phyloP scores from a whole-genome alignment of 169 alveolate species.

The Cryptosporidium parvum region DNA sequence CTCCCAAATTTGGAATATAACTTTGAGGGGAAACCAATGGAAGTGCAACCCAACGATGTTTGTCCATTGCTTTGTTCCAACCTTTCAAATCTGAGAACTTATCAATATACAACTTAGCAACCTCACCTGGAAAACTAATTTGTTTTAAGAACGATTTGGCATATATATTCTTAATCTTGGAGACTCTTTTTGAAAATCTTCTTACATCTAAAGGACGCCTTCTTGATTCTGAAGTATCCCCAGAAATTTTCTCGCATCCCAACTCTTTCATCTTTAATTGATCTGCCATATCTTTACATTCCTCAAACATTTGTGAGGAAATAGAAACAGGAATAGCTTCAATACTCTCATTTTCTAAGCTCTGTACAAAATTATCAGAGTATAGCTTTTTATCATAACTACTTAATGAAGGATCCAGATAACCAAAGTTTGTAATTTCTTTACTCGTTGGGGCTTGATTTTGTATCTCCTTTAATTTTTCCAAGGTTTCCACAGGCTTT shows the following conservation, averaged over 20 bases:
- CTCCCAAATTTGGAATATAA: constrained; percentile 67
- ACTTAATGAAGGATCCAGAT: constrained; percentile 27
- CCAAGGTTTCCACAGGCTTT: constrained; percentile 17
- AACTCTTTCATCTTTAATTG: constrained; percentile 46
- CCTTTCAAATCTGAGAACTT: constrained; percentile 60
- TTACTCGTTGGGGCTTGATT: constrained; percentile 4
- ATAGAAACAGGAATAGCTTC: constrained; percentile 8
- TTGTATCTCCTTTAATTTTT: constrained; percentile 7
- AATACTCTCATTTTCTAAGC: constrained; percentile 9
- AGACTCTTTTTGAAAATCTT: constrained; percentile 29
- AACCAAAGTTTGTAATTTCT: constrained; percentile 20
- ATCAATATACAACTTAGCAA: constrained; percentile 40
- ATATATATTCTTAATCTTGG: constrained; percentile 34
- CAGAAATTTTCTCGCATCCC: constrained; percentile 18
- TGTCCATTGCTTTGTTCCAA: constrained; percentile 74
- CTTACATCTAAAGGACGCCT: constrained; percentile 42
- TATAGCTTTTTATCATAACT: constrained; percentile 44
- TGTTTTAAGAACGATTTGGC: constrained; percentile 56
- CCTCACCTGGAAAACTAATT: constrained; percentile 23
- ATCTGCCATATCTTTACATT: constrained; percentile 41
- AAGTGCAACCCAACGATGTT: constrained; percentile 73
- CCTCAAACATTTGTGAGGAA: constrained; percentile 26
- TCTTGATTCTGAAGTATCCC: not conserved
- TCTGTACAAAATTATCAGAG: constrained; percentile 27
- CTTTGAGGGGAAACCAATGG: constrained; percentile 68